phyloP scores from a whole-genome alignment of 139 green algal genomes.

The Micromonas commoda region DNA sequence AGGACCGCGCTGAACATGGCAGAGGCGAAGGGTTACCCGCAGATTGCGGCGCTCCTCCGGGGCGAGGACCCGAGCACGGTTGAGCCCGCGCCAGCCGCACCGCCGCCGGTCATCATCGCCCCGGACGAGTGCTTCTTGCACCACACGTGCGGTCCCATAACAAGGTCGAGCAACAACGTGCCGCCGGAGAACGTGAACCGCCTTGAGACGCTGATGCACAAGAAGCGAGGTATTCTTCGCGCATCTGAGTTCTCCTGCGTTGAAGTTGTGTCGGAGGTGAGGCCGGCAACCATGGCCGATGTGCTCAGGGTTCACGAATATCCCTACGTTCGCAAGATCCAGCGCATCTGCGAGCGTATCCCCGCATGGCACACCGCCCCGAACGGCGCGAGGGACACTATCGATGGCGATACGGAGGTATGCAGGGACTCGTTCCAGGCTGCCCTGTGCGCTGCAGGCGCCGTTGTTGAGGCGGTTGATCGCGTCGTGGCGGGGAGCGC shows the following conservation, averaged over 20 bases:
- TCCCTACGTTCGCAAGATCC: slow-evolving; percentile 64
- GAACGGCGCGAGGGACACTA: slow-evolving; percentile 43
- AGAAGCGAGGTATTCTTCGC: slow-evolving; percentile 49
- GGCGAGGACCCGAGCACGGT: background rate
- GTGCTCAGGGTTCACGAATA: slow-evolving; percentile 80
- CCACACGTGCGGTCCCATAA: slow-evolving; percentile 17
- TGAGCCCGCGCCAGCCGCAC: background rate
- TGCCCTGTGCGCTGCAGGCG: slow-evolving; percentile 66
- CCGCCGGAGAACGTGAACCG: slow-evolving; percentile 80
- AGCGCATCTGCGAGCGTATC: slow-evolving; percentile 31
- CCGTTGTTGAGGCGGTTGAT: slow-evolving; percentile 40
- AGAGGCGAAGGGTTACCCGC: background rate
- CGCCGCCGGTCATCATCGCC: slow-evolving; percentile 1
- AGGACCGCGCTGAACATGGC: slow-evolving; percentile 1
- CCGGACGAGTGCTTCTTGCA: slow-evolving; percentile 18
- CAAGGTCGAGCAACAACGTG: background rate
- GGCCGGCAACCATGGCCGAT: slow-evolving; percentile 50
- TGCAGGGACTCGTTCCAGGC: slow-evolving; percentile 56
- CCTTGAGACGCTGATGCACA: slow-evolving; percentile 56
- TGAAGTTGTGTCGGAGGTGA: background rate
- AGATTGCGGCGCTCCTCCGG: background rate
- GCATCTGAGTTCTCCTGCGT: slow-evolving; percentile 44
- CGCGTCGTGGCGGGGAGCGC: slow-evolving; percentile 26
- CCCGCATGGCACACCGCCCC: background rate
- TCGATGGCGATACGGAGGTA: slow-evolving; percentile 82